Evolutionary conservation across 106 monocot genomes (phyloP).

Genomic region (Hemerocallis citrina): DNA sequence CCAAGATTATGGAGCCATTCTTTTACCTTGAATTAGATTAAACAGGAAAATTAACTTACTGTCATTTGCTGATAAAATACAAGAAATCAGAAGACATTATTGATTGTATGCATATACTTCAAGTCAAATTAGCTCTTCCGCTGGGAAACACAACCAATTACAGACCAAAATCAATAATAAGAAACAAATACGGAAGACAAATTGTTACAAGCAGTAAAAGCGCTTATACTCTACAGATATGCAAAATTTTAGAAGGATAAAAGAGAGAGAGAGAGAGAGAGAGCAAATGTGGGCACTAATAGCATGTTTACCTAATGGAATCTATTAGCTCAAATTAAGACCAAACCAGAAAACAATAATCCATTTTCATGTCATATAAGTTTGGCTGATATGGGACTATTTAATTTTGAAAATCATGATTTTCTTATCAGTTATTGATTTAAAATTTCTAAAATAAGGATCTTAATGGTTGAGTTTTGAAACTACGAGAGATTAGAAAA

Average conservation of each 20-base stretch:
- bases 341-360: not conserved
- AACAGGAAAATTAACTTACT: not conserved
- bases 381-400: not conserved
- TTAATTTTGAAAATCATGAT: not conserved
- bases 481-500: not conserved
- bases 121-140: not conserved
- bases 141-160: not conserved
- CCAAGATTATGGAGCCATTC: slow-evolving; percentile 98
- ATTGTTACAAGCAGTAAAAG: not conserved
- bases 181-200: not conserved
- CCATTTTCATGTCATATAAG: no score
- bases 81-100: not conserved
- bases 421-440: not conserved
- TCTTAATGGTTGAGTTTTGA: not conserved
- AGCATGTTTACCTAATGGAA: not conserved
- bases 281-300: not conserved
- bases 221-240: no score
- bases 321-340: not conserved
- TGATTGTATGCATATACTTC: not conserved
- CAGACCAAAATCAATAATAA: not conserved
- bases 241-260: not conserved
- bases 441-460: not conserved
- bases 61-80: not conserved
- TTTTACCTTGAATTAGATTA: slow-evolving; percentile 60
- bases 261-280: not conserved